Evolutionary conservation across 495 filamentous ascomycete species (phyloP).

Genomic region (Hypoxylon crocopeplum): DNA sequence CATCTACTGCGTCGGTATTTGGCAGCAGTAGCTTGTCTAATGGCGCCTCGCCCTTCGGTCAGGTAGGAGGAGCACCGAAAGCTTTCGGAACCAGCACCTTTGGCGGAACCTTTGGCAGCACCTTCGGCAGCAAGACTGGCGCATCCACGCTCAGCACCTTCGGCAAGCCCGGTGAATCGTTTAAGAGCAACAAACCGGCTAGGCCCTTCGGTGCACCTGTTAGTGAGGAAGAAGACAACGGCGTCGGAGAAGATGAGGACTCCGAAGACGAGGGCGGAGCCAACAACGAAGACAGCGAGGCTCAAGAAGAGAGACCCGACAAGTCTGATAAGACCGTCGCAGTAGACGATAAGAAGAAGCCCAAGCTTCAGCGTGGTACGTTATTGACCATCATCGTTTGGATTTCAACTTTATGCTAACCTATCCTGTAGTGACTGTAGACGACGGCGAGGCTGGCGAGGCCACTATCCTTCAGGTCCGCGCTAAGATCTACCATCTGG

Average conservation of each 20-base stretch:
- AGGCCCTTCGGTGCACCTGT: slow-evolving; percentile 76
- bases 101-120: slow-evolving; percentile 43
- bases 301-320: slow-evolving; percentile 44
- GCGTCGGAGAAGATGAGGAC: slow-evolving; percentile 53
- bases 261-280: slow-evolving; percentile 52
- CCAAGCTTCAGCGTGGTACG: slow-evolving; percentile 72
- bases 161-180: slow-evolving; percentile 65
- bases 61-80: slow-evolving; percentile 21
- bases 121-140: slow-evolving; percentile 53
- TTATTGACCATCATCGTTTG: slow-evolving; percentile 3
- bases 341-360: slow-evolving; percentile 66
- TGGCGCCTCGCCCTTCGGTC: slow-evolving; percentile 34
- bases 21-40: slow-evolving; percentile 27
- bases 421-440: slow-evolving; percentile 51
- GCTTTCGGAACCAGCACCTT: slow-evolving; percentile 46
- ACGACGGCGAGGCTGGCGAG: slow-evolving; percentile 79
- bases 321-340: slow-evolving; percentile 41
- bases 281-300: slow-evolving; percentile 49
- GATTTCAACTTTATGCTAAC: slow-evolving; percentile 26
- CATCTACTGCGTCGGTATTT: slow-evolving; percentile 27
- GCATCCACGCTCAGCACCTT: slow-evolving; percentile 67
- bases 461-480: slow-evolving; percentile 68
- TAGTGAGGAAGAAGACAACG: slow-evolving; percentile 63
- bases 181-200: slow-evolving; percentile 63
- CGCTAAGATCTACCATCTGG: slow-evolving; percentile 79